phyloP scores from a whole-genome alignment of 2,329 filamentous ascomycete genomes.

The Dactylellina cionopaga region DNA sequence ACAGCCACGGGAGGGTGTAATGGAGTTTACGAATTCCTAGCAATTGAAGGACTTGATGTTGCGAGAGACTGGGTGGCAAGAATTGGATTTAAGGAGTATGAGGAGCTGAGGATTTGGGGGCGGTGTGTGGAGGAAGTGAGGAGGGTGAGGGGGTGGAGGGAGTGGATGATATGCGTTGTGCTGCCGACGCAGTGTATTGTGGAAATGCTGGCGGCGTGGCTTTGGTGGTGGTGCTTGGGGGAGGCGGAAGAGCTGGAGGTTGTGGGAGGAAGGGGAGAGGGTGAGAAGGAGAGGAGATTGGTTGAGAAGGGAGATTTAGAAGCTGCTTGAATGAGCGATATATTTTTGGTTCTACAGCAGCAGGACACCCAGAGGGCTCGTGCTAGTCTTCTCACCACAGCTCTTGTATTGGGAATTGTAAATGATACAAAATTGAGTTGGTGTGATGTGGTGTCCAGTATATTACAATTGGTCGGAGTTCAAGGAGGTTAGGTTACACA shows the following conservation, averaged over 20 bases:
- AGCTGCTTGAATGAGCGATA: not conserved
- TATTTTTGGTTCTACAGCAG: not conserved
- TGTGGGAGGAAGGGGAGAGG: not conserved
- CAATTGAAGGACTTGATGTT: not conserved
- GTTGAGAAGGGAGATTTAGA: not conserved
- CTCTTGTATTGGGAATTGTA: no score
- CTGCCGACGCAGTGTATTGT: conserved; percentile 22
- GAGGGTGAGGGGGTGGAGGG: conserved; percentile 16
- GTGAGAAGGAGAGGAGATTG: not conserved
- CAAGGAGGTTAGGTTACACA: no score
- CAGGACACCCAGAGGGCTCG: no score
- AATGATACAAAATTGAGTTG: no score
- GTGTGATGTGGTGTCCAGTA: no score
- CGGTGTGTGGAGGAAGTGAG: conserved; percentile 17
- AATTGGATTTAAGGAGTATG: not conserved
- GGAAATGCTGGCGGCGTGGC: conserved; percentile 9
- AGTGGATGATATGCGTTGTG: conserved; percentile 32
- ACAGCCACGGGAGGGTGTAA: not conserved
- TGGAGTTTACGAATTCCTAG: not conserved
- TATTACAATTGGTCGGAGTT: no score
- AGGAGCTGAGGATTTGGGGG: conserved; percentile 6
- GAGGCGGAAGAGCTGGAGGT: conserved; percentile 5
- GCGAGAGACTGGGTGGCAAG: not conserved
- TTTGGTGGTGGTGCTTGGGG: conserved; percentile 37
- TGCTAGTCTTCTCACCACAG: no score